Evolutionary conservation across 2,329 filamentous ascomycete genomes (phyloP).

Genomic region (Microascus cirrosus): DNA sequence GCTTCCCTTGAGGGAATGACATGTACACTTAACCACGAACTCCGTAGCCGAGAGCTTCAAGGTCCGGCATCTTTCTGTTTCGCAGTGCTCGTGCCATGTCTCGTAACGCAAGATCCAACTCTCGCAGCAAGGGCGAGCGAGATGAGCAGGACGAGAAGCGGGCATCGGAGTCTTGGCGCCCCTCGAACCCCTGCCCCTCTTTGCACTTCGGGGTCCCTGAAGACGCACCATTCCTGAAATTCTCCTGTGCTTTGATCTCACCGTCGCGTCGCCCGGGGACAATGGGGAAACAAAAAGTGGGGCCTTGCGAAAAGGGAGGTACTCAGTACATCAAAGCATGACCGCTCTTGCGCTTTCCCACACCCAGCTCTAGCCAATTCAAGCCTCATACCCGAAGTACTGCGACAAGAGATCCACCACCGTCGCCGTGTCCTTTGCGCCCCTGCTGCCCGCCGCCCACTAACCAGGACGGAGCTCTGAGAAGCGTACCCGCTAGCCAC

Average conservation of each 20-base stretch:
- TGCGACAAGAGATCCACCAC: background rate
- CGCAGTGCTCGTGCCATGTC: no score
- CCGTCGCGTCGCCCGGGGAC: background rate
- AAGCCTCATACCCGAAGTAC: background rate
- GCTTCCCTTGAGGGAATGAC: no score
- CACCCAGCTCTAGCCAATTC: background rate
- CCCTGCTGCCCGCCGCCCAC: background rate
- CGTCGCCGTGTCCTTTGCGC: background rate
- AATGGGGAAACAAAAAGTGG: conserved; percentile 4
- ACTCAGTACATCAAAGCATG: background rate
- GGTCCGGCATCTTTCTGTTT: no score
- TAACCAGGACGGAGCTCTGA: background rate
- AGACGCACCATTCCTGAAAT: background rate
- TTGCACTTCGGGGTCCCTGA: background rate
- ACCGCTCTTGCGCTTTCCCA: background rate
- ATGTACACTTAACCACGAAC: no score
- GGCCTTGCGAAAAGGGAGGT: background rate
- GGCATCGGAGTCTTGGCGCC: background rate
- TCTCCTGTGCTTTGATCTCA: background rate
- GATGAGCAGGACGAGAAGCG: background rate
- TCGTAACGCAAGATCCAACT: background rate
- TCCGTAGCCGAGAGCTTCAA: no score
- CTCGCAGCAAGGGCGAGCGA: background rate
- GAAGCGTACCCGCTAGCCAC: background rate
- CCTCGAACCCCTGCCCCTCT: conserved; percentile 4